Base-by-base conservation (phyloP, 1,139 yeast genomes). In the Saccharomyces pastorianus region DNA sequence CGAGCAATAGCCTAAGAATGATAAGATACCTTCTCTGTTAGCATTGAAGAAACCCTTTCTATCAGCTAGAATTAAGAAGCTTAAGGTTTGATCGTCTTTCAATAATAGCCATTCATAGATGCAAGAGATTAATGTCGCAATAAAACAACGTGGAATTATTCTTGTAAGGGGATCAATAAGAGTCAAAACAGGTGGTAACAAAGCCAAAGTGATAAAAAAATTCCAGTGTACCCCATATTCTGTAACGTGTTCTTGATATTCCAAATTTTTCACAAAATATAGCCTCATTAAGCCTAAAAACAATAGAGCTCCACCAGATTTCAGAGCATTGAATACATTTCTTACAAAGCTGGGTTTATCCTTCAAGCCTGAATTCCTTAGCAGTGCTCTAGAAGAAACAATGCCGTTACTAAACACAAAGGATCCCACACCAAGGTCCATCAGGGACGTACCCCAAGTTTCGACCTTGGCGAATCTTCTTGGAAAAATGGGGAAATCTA, bases 351-450 rank as follows among this genome's bases (percentile, higher is more conserved):
- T 52, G 1, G 65, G 57, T 47, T 65, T 66, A 9, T 8, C 11
- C 0, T 58, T 66, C 64, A 1, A 58, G 56, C 7, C 66, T 59
- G 55, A 73, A 69, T 32, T 70, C 64, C 31, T 74, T 74, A 89
- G 70, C 1, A 79, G 65, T 1, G 79, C 66, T 53, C 96, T 76
- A 0, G 95, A 80, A 49, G 91, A 84, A 1, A 89, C 96, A 46
- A 93, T 70, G 0, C 99, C 99, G 89, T 89, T 88, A 28, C 96
- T 88, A 67, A 91, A 95, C 8, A 93, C 99, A 75, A 95, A 93
- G n/a, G 97, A 90, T 0, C 99, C 99, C 26, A 93, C 99, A 2
- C 99, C 99, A 51, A 93, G 74, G 69, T 93, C 99, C 99, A 93
- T 93, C 57, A 93, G 68, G 3, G 98, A 91, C 0, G 98, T 91